Conservation (phyloP, 371 early-diverging fungal genomes). For the Amoeboaphelidium protococcarum region DNA sequence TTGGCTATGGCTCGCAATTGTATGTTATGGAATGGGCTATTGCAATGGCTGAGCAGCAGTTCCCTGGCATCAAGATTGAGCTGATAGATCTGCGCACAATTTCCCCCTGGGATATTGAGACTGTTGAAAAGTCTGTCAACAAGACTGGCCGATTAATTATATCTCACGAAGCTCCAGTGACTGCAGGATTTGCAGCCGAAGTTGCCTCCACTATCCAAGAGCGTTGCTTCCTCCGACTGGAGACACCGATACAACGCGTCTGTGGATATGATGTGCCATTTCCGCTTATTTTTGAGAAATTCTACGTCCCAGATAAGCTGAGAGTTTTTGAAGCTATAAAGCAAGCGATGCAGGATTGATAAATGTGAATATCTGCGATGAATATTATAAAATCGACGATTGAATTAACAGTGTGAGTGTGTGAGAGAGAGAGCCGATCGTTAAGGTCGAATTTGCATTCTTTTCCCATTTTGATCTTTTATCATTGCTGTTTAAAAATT, state of each 20-base stretch:
- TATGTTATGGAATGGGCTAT: slow-evolving; percentile 76
- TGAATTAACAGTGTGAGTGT: too few relatives aligned
- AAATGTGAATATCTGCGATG: too few relatives aligned
- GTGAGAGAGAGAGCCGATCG: too few relatives aligned
- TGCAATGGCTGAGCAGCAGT: slow-evolving; percentile 51
- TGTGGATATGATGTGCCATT: slow-evolving; percentile 85
- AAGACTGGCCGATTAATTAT: slow-evolving; percentile 82
- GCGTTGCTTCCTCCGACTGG: slow-evolving; percentile 45
- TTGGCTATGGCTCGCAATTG: slow-evolving; percentile 83
- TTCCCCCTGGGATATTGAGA: slow-evolving; percentile 79
- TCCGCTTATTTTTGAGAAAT: slow-evolving; percentile 73
- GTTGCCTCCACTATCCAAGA: slow-evolving; percentile 76
- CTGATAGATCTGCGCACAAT: slow-evolving; percentile 81
- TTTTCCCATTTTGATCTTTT: too few relatives aligned
- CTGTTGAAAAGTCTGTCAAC: slow-evolving; percentile 69
- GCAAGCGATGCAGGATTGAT: slow-evolving; percentile 36
- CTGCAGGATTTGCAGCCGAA: slow-evolving; percentile 83
- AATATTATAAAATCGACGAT: too few relatives aligned
- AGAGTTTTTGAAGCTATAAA: slow-evolving; percentile 71
- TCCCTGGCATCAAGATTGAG: slow-evolving; percentile 72
- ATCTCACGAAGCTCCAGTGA: slow-evolving; percentile 84
- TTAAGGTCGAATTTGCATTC: too few relatives aligned
- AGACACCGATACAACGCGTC: slow-evolving; percentile 62
- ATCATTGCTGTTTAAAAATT: too few relatives aligned
- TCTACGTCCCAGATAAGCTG: slow-evolving; percentile 68